phyloP scores from a whole-genome alignment of 768 basidiomycete genomes.

The Boletales sp. region DNA sequence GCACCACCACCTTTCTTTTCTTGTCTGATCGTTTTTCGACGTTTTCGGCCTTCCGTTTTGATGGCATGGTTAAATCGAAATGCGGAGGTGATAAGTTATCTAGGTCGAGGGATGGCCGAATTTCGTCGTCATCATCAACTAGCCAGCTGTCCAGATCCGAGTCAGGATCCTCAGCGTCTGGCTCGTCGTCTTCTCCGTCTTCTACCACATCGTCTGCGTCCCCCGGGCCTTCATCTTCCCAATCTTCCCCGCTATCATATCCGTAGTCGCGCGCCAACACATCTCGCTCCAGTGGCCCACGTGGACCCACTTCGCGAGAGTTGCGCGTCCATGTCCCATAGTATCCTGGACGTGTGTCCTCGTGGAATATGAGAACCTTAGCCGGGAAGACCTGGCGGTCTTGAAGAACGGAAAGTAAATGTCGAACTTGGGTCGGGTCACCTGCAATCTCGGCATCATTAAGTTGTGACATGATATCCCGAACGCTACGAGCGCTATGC shows the following conservation, averaged over 20 bases:
- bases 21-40: slow-evolving; percentile 46
- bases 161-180: slow-evolving; percentile 50
- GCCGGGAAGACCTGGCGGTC: slow-evolving; percentile 62
- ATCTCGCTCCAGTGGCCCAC: slow-evolving; percentile 81
- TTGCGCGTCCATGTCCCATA: slow-evolving; percentile 91
- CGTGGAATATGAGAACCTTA: slow-evolving; percentile 80
- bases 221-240: slow-evolving; percentile 81
- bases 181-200: slow-evolving; percentile 60
- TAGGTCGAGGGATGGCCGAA: slow-evolving; percentile 40
- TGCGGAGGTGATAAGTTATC: slow-evolving; percentile 33
- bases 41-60: slow-evolving; percentile 68
- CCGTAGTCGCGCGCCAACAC: slow-evolving; percentile 77
- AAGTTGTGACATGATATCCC: slow-evolving; percentile 56
- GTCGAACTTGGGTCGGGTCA: slow-evolving; percentile 64
- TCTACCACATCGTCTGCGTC: slow-evolving; percentile 76
- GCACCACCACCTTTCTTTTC: slow-evolving; percentile 74
- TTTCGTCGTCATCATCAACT: slow-evolving; percentile 74
- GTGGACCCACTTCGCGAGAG: slow-evolving; percentile 74
- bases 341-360: slow-evolving; percentile 88
- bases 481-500: slow-evolving; percentile 35
- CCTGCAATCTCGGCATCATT: slow-evolving; percentile 76
- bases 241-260: slow-evolving; percentile 94
- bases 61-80: slow-evolving; percentile 32
- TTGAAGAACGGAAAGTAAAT: slow-evolving; percentile 56
- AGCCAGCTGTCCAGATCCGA: slow-evolving; percentile 38